A percentile compares a stretch with the other conserved stretches of the same genome.
Conservation (phyloP, 768 basidiomycete genomes). For the Dentipellis fragilis region DNA sequence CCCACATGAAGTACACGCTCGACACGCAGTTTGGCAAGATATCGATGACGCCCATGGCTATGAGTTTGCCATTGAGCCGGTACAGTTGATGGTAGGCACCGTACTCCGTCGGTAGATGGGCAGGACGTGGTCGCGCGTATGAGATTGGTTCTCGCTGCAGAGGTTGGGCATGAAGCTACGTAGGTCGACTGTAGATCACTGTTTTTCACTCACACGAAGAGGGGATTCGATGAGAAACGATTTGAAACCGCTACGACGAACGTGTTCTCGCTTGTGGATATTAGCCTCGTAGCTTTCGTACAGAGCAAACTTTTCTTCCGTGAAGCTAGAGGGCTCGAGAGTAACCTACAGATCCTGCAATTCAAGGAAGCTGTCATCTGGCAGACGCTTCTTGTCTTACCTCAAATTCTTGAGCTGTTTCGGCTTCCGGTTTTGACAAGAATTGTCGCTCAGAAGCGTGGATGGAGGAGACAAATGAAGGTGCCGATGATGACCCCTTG, state of each 20-base stretch:
- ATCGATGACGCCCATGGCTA: slow-evolving; percentile 85
- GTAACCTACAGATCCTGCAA: slow-evolving; percentile 37
- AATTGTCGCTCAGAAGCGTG: not conserved
- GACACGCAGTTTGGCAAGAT: slow-evolving; percentile 82
- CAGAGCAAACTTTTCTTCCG: slow-evolving; percentile 71
- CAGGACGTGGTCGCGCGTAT: slow-evolving; percentile 38
- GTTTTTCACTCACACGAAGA: slow-evolving; percentile 40
- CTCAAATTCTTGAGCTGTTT: slow-evolving; percentile 47
- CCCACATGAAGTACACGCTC: slow-evolving; percentile 86
- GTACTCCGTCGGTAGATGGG: slow-evolving; percentile 62
- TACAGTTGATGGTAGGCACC: slow-evolving; percentile 94
- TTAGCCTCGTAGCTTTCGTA: slow-evolving; percentile 68
- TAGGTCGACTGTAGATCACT: not conserved
- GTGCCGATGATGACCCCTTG: slow-evolving; percentile 3
- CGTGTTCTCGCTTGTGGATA: slow-evolving; percentile 63
- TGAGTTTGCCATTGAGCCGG: slow-evolving; percentile 66
- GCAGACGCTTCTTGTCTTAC: slow-evolving; percentile 21
- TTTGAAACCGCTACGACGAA: slow-evolving; percentile 42
- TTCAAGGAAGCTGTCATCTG: too few species aligned
- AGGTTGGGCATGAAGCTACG: not conserved
- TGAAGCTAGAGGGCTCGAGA: slow-evolving; percentile 69
- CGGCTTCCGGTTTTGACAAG: not conserved
- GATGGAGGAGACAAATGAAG: not conserved
- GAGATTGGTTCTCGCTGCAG: slow-evolving; percentile 49
- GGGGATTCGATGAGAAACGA: slow-evolving; percentile 77